Base-by-base conservation (phyloP, 2,329 filamentous ascomycete species). In the Diaporthe velutina region DNA sequence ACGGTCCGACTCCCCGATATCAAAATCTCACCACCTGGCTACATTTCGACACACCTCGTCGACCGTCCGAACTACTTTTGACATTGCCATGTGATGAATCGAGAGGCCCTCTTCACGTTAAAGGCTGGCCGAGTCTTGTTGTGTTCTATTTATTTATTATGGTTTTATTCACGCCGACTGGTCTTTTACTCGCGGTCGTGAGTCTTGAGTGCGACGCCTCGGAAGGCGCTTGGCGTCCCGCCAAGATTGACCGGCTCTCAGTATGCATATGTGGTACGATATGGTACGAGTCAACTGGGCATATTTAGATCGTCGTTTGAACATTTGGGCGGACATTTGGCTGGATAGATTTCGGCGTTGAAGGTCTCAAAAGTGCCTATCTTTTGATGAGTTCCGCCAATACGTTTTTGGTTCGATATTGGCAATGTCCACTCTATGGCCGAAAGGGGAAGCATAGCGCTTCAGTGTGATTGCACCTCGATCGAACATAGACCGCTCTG, bases 301-400 rank as follows among this genome's bases (percentile, higher is more conserved):
- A 28, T 40, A 42, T 55, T 54, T 54, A 55, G 45, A 64, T 22
- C 30, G 15, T 54, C 52, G 17, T 42, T 35, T 48, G 33, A 54
- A 54, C 33, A 6, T 54, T 38, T 61, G 55, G 58, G 42, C 33
- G 72, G 45, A 15, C 19, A 30, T 42, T 50, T 70, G 52, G 52
- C 8, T 64, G 22, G 50, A 57, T 58, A 64, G 74, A 73, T 33
- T 25, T 57, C 35, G 70, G 74, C 71, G 71, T 73, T 73, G 48
- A 55, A 25, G 74, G 67, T 50, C 33, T 72, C 30, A 66, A 71
- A 58, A 74, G 33, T 50, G 25, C 9, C 35, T 33, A 25, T 40
- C 64, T 72, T 64, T 42, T 54, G 57, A 72, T 42, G 33, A 42
- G n/a, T 55, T 38, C 70, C 35, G 54, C 70, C 45, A 54, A 45